These are phyloP conservation scores for Mycena galericulata DNA, from an alignment of 768 basidiomycete species.

Conservation along the genomic window DNA sequence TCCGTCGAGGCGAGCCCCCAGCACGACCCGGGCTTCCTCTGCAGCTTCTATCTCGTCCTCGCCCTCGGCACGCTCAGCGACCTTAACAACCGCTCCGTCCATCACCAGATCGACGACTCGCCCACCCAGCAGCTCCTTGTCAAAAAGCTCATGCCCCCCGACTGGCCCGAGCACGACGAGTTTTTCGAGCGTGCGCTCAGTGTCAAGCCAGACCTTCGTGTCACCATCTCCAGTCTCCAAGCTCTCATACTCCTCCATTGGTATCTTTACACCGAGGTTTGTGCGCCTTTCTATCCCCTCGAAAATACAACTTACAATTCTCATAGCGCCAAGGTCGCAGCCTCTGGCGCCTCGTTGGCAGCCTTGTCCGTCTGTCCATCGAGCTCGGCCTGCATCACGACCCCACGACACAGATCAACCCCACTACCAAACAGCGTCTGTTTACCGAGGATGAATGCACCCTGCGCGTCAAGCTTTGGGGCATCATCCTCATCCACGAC, in stretches of 20 bases:
- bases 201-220: slow-evolving; percentile 85
- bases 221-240: slow-evolving; percentile 86
- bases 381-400: slow-evolving; percentile 91
- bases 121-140: slow-evolving; percentile 52
- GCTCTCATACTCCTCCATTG: slow-evolving; percentile 87
- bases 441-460: slow-evolving; percentile 85
- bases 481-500: slow-evolving; percentile 87
- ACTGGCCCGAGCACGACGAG: slow-evolving; percentile 87
- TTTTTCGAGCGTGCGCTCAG: slow-evolving; percentile 85
- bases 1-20: slow-evolving; percentile 43
- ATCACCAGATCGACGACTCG: slow-evolving; percentile 59
- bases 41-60: slow-evolving; percentile 80
- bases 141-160: slow-evolving; percentile 71
- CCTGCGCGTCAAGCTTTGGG: slow-evolving; percentile 86
- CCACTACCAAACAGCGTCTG: slow-evolving; percentile 50
- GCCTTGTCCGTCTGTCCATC: slow-evolving; percentile 83
- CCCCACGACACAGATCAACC: slow-evolving; percentile 71
- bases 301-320: slow-evolving; percentile 21
- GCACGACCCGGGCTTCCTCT: slow-evolving; percentile 83
- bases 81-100: slow-evolving; percentile 76
- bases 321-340: slow-evolving; percentile 87
- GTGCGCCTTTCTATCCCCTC: slow-evolving; percentile 34
- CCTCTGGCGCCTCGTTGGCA: slow-evolving; percentile 89
- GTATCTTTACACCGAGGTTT: slow-evolving; percentile 90
- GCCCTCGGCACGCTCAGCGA: slow-evolving; percentile 88